phyloP scores from a whole-genome alignment of 2,329 filamentous ascomycete species.

The Verticillium dahliae region DNA sequence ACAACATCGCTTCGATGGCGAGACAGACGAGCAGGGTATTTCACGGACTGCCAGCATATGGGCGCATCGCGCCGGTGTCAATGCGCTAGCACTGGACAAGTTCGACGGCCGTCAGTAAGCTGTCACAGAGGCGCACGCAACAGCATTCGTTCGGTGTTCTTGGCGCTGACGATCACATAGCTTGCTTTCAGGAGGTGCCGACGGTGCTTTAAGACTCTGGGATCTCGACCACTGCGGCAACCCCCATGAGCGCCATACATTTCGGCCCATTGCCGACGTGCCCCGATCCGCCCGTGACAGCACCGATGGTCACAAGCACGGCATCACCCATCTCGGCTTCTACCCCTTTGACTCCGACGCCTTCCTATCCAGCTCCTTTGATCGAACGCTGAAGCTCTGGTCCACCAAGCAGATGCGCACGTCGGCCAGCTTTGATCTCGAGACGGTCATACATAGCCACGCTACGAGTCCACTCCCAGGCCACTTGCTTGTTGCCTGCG shows the following conservation, averaged over 20 bases:
- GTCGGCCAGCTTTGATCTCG: slow-evolving; percentile 62
- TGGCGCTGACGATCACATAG: slow-evolving; percentile 30
- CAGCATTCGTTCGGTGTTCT: neutral
- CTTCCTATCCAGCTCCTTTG: slow-evolving; percentile 72
- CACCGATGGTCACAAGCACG: slow-evolving; percentile 51
- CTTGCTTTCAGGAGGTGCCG: slow-evolving; percentile 77
- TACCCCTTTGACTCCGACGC: slow-evolving; percentile 72
- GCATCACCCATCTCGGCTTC: slow-evolving; percentile 70
- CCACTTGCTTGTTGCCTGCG: slow-evolving; percentile 77
- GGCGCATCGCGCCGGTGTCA: slow-evolving; percentile 76
- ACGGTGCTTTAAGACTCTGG: slow-evolving; percentile 81
- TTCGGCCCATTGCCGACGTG: slow-evolving; percentile 47
- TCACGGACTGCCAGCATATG: slow-evolving; percentile 23
- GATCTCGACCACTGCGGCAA: slow-evolving; percentile 62
- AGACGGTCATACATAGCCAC: slow-evolving; percentile 68
- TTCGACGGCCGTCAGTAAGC: slow-evolving; percentile 70
- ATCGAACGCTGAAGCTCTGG: slow-evolving; percentile 71
- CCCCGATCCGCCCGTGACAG: slow-evolving; percentile 29
- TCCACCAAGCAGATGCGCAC: slow-evolving; percentile 54
- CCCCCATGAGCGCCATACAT: slow-evolving; percentile 37
- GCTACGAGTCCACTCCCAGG: slow-evolving; percentile 66
- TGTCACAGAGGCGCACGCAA: neutral
- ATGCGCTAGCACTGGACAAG: slow-evolving; percentile 70
- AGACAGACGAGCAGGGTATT: neutral
- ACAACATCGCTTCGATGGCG: slow-evolving; percentile 64